Percentiles rank a stretch among this genome's conserved stretches.
Conservation (phyloP, 192 early-diverging fungal species). For the Backusella mclennaniae region DNA sequence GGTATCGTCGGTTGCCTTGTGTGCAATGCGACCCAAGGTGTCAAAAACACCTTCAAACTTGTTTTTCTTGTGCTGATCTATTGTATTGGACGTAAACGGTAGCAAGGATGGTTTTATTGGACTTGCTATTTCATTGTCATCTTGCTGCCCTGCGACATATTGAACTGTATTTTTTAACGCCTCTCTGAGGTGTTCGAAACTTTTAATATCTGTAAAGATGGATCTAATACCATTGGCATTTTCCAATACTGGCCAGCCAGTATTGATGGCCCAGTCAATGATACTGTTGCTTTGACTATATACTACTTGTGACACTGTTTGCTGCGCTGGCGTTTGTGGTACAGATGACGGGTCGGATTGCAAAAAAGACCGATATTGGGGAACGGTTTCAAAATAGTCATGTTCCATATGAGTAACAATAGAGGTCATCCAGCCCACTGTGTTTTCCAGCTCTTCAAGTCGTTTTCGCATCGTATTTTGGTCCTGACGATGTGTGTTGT, state of each 20-base stretch:
- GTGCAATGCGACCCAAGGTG: neutral
- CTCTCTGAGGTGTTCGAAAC: neutral
- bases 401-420: neutral
- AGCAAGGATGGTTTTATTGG: neutral
- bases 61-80: neutral
- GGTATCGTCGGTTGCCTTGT: neutral
- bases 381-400: neutral
- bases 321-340: neutral
- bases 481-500: neutral
- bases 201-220: conserved; percentile 12
- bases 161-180: neutral
- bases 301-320: neutral
- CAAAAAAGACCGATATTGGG: neutral
- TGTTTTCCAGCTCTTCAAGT: neutral
- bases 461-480: neutral
- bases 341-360: neutral
- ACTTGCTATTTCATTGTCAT: neutral
- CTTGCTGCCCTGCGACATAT: neutral
- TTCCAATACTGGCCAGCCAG: conserved; percentile 1
- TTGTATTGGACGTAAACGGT: neutral
- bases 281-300: neutral
- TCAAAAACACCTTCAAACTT: neutral
- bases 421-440: neutral
- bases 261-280: neutral
- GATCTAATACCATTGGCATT: neutral